Percentiles rank a stretch among this genome's conserved stretches.
These are phyloP conservation scores for Boechera divaricarpa DNA, from an alignment of 345 rosid species.

Conservation along the genomic window DNA sequence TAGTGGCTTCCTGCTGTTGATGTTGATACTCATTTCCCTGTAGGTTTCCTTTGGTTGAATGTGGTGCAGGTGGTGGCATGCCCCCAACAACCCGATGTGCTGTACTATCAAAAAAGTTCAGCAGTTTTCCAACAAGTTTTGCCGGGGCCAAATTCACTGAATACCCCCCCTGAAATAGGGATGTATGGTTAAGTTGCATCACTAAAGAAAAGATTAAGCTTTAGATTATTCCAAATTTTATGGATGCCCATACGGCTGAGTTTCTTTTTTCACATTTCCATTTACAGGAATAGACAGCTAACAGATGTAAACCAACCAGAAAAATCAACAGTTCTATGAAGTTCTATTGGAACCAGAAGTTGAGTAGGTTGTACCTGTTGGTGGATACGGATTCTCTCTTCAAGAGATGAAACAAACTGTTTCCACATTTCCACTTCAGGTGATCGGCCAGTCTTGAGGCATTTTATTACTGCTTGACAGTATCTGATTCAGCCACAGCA, in stretches of 20 bases:
- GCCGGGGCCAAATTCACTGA: slow-evolving; percentile 61
- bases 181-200: slow-evolving; percentile 24
- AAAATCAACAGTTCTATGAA: background rate
- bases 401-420: slow-evolving; percentile 58
- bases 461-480: slow-evolving; percentile 72
- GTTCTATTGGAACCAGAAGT: slow-evolving; percentile 17
- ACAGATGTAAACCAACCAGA: slow-evolving; percentile 14
- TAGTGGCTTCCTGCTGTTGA: slow-evolving; percentile 48
- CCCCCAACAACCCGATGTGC: slow-evolving; percentile 81
- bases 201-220: slow-evolving; percentile 4
- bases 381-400: slow-evolving; percentile 70
- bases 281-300: background rate
- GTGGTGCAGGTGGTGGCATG: slow-evolving; percentile 66
- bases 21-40: slow-evolving; percentile 50
- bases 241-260: background rate
- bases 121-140: slow-evolving; percentile 69
- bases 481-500: slow-evolving; percentile 53
- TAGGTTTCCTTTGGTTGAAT: slow-evolving; percentile 43
- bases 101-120: slow-evolving; percentile 65
- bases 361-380: slow-evolving; percentile 60
- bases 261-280: background rate
- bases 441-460: slow-evolving; percentile 66
- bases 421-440: slow-evolving; percentile 70
- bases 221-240: background rate
- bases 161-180: slow-evolving; percentile 64